Evolutionary conservation across 345 rosid genomes (phyloP).

Genomic region (Eucalyptus grandis): DNA sequence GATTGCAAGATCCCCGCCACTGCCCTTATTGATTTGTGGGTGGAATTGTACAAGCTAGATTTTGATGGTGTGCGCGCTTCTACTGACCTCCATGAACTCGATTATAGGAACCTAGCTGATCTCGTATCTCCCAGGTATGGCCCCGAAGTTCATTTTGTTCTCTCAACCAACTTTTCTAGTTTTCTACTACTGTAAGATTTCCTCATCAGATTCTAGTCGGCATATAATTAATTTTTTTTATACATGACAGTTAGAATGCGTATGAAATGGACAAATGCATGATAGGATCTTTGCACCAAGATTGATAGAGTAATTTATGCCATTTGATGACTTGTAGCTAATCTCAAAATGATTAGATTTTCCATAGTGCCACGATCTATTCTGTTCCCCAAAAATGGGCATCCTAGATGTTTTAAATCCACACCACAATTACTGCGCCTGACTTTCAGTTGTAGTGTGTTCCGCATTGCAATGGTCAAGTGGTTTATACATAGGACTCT

Average conservation of each 20-base stretch:
- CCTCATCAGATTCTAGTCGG: background rate
- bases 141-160: background rate
- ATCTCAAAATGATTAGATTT: background rate
- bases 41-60: constrained; percentile 16
- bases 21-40: constrained; percentile 38
- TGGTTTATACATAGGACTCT: background rate
- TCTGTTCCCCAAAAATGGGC: background rate
- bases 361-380: background rate
- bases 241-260: background rate
- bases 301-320: background rate
- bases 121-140: constrained; percentile 5
- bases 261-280: background rate
- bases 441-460: background rate
- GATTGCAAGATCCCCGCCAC: constrained; percentile 39
- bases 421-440: background rate
- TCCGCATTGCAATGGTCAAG: background rate
- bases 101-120: constrained; percentile 3
- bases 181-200: background rate
- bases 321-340: background rate
- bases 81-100: constrained; percentile 27
- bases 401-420: background rate
- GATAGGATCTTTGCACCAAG: background rate
- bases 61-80: constrained; percentile 9
- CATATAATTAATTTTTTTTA: too few species aligned
- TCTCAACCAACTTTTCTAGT: background rate